phyloP scores from a whole-genome alignment of 192 early-diverging fungal species.

The Mortierella hygrophila region DNA sequence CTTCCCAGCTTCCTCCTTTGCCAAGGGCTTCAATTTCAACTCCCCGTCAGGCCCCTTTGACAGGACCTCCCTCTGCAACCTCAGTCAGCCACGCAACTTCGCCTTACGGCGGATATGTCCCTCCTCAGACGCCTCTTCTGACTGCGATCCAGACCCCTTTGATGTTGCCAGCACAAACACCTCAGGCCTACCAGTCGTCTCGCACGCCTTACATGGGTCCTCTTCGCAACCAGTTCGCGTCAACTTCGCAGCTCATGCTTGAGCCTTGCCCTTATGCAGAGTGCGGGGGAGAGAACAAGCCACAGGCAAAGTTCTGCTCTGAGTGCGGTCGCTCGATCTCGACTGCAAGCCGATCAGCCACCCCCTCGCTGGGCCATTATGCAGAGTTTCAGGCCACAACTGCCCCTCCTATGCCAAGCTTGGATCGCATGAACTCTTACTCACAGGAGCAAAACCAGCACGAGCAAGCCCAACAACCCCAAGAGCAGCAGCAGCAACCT shows the following conservation, averaged over 20 bases:
- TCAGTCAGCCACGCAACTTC: slow-evolving; percentile 19
- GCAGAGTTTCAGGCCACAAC: slow-evolving; percentile 18
- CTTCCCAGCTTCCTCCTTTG: slow-evolving; percentile 22
- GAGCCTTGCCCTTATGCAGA: slow-evolving; percentile 60
- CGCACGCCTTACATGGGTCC: slow-evolving; percentile 53
- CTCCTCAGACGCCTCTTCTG: slow-evolving; percentile 48
- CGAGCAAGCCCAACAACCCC: slow-evolving; percentile 4
- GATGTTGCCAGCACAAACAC: slow-evolving; percentile 48
- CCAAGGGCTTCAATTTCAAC: slow-evolving; percentile 20
- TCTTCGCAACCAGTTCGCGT: slow-evolving; percentile 25
- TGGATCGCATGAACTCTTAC: slow-evolving; percentile 41
- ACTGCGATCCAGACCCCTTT: slow-evolving; percentile 53
- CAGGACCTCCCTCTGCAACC: slow-evolving; percentile 10
- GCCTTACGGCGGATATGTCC: slow-evolving; percentile 29
- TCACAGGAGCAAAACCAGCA: slow-evolving; percentile 31
- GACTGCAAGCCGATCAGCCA: slow-evolving; percentile 53
- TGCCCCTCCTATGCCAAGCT: slow-evolving; percentile 31
- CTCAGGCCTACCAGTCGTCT: slow-evolving; percentile 27
- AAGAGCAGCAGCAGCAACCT: not conserved
- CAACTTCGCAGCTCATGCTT: slow-evolving; percentile 33
- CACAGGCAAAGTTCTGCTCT: slow-evolving; percentile 69
- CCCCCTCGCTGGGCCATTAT: slow-evolving; percentile 46
- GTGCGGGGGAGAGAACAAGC: slow-evolving; percentile 67
- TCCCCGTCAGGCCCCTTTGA: slow-evolving; percentile 35
- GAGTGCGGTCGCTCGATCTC: slow-evolving; percentile 68